These are phyloP conservation scores for Phytopythium vexans DNA, from an alignment of 352 stramenopile species.

Conservation along the genomic window DNA sequence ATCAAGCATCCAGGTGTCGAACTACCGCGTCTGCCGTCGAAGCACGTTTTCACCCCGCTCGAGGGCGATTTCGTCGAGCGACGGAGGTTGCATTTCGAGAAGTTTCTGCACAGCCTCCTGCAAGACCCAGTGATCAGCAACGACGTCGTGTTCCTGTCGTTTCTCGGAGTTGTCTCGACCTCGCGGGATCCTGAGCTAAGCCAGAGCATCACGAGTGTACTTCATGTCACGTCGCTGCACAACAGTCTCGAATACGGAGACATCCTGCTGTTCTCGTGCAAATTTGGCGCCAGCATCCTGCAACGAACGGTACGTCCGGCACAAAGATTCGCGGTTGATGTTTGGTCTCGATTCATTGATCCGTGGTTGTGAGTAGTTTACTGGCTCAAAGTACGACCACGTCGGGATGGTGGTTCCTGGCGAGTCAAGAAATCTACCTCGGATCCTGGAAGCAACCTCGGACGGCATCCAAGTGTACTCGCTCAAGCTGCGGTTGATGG, in stretches of 20 bases:
- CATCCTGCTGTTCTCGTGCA: constrained; percentile 79
- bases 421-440: constrained; percentile 47
- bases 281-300: constrained; percentile 72
- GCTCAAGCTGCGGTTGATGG: constrained; percentile 72
- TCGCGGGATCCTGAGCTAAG: constrained; percentile 60
- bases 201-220: constrained; percentile 54
- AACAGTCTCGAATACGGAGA: constrained; percentile 66
- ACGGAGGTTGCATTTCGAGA: constrained; percentile 61
- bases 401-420: constrained; percentile 78
- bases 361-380: constrained; percentile 41
- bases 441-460: constrained; percentile 76
- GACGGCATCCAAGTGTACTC: constrained; percentile 81
- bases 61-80: constrained; percentile 63
- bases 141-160: constrained; percentile 73
- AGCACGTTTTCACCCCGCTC: constrained; percentile 63
- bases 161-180: constrained; percentile 70
- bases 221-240: constrained; percentile 76
- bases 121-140: constrained; percentile 37
- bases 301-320: constrained; percentile 59
- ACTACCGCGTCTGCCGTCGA: constrained; percentile 35
- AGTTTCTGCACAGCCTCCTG: constrained; percentile 57
- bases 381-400: constrained; percentile 75
- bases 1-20: constrained; percentile 32
- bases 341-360: not conserved
- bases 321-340: not conserved